These are phyloP conservation scores for Adenanthera pavonina DNA, from an alignment of 306 rosid species.

Conservation along the genomic window DNA sequence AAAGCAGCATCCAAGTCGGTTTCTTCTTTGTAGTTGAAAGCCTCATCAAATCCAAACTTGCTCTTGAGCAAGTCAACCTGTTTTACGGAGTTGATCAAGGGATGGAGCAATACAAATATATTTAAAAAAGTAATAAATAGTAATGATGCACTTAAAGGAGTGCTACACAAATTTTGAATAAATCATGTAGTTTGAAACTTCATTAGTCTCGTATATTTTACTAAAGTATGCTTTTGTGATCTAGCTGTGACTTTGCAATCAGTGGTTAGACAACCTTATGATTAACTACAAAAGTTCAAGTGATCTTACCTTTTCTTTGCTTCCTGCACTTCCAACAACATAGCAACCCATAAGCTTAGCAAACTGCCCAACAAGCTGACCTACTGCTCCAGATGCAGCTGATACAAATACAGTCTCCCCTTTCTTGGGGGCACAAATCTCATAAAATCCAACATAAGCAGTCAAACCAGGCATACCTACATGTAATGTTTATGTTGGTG, in stretches of 20 bases:
- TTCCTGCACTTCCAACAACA: slow-evolving; percentile 34
- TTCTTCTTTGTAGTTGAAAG: slow-evolving; percentile 32
- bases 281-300: background rate
- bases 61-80: slow-evolving; percentile 26
- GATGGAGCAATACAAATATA: background rate
- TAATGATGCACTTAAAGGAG: background rate
- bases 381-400: slow-evolving; percentile 12
- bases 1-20: background rate
- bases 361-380: slow-evolving; percentile 12
- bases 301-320: background rate
- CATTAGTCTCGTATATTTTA: background rate
- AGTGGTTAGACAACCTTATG: background rate
- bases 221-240: background rate
- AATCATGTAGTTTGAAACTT: background rate
- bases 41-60: slow-evolving; percentile 26
- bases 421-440: slow-evolving; percentile 23
- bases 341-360: slow-evolving; percentile 13
- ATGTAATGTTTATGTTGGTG: background rate
- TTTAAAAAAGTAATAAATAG: background rate
- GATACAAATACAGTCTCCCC: slow-evolving; percentile 7
- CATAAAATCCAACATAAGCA: slow-evolving; percentile 7
- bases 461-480: slow-evolving; percentile 25
- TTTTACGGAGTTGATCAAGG: background rate
- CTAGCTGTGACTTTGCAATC: background rate
- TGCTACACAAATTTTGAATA: background rate